Base-by-base conservation (phyloP, 2,329 filamentous ascomycete species). In the Xylariaceae sp. region DNA sequence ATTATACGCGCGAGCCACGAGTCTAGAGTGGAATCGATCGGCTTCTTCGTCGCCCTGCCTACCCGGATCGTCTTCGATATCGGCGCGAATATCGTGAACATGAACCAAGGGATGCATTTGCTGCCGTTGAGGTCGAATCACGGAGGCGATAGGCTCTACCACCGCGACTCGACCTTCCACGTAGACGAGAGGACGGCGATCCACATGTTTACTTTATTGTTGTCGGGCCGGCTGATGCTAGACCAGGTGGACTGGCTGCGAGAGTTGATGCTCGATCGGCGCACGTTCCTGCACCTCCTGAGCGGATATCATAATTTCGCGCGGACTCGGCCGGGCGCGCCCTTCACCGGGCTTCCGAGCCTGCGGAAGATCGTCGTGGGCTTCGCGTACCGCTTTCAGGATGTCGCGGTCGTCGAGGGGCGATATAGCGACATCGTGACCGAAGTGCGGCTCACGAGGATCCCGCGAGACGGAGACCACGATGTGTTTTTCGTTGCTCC, bases 131-230 rank as follows among this genome's bases (percentile, higher is more conserved):
- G 12, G 39, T 48, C 49, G 1, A 6, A 11, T 8, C 29, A 7
- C 19, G 6, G 44, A 1, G 49, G 54, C 27, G 31, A 44, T 3
- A 12, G 45, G 12, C 40, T n/a, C 1, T 56, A 43, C 37, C 44
- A 53, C 31, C 7, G 12, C 4, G 54, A 56, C 5, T 43, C 54
- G 11, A 48, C 49, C 7, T 56, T 52, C 49, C 49, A 49, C 34
- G 39, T 56, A 40, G 40, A 46, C 37, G 49, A 52, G 31, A 3
- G 4, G 7, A 42, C 40, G n/a, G 54, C 45, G 3, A 19, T 52
- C 26, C 9, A 45, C 30, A 30, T 46, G 26, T 46, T 49, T 39
- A 34, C 6, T 9, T 30, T 32, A 1, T 4, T 44, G 26, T 11
- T 19, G 9, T 8, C 39, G 5, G 2, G n/a, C 9, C 19, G 3